These are phyloP conservation scores for Calonectria pauciramosa DNA, from an alignment of 2,329 filamentous ascomycete genomes.

Conservation along the genomic window DNA sequence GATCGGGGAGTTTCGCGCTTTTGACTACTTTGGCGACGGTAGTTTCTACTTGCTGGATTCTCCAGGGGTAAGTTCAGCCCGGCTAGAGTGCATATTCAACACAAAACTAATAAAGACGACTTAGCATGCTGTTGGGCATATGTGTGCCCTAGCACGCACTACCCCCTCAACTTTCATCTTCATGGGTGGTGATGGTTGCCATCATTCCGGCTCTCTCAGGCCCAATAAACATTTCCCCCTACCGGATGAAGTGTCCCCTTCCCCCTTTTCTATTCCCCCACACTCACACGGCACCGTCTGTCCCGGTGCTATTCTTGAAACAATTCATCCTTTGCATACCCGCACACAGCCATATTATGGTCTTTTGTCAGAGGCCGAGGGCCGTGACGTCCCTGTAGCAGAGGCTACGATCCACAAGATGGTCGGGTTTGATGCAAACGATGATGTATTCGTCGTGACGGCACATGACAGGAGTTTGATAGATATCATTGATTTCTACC, in stretches of 20 bases:
- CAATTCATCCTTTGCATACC: neutral
- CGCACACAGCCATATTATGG: neutral
- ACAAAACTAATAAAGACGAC: neutral
- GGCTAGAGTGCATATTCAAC: neutral
- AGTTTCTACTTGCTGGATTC: constrained; percentile 18
- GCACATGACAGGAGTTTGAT: constrained; percentile 5
- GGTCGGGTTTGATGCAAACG: neutral
- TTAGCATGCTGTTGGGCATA: constrained; percentile 13
- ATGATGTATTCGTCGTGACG: neutral
- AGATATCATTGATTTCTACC: constrained; percentile 8
- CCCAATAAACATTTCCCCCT: constrained; percentile 1
- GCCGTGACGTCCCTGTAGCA: constrained; percentile 1
- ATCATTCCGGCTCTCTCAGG: constrained; percentile 2
- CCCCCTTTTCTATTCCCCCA: neutral
- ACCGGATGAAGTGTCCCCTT: neutral
- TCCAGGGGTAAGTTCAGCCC: neutral
- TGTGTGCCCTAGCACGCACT: constrained; percentile 9
- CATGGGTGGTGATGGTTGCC: constrained; percentile 1
- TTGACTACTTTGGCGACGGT: constrained; percentile 8
- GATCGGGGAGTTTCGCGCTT: neutral
- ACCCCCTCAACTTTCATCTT: constrained; percentile 8
- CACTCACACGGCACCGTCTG: neutral
- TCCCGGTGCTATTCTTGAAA: neutral
- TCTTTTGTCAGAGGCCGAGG: neutral
- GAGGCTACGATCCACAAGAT: neutral